A percentile compares a stretch with the other conserved stretches of the same genome.
These are phyloP conservation scores for Tricholoma furcatifolium DNA, from an alignment of 768 basidiomycete species.

Conservation along the genomic window DNA sequence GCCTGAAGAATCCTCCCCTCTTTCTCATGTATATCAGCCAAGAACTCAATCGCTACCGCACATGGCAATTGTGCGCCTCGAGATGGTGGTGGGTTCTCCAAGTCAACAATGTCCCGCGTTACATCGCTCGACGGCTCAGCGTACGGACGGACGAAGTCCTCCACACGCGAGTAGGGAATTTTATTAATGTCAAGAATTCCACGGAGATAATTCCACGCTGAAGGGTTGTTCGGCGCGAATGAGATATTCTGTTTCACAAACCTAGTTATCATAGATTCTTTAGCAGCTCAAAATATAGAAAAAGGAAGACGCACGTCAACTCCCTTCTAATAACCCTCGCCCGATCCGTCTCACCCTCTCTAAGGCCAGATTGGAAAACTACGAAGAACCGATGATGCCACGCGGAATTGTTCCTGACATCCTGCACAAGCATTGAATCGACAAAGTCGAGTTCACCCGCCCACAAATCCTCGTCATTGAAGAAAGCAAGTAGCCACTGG, in stretches of 20 bases:
- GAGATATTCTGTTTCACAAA: constrained; percentile 84
- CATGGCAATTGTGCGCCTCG: constrained; percentile 72
- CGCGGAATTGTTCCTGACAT: constrained; percentile 94
- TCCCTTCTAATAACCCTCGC: constrained; percentile 65
- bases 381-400: constrained; percentile 97
- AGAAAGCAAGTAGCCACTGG: constrained; percentile 90
- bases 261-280: constrained; percentile 34
- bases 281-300: constrained; percentile 1
- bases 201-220: constrained; percentile 96
- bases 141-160: constrained; percentile 67
- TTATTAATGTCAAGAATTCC: constrained; percentile 69
- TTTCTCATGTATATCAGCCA: constrained; percentile 73
- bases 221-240: constrained; percentile 87
- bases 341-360: constrained; percentile 60
- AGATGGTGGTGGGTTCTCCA: constrained; percentile 73
- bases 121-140: constrained; percentile 30
- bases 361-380: constrained; percentile 66
- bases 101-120: constrained; percentile 52
- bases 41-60: constrained; percentile 77
- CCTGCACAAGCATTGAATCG: constrained; percentile 64
- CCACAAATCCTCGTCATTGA: constrained; percentile 76
- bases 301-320: constrained; percentile 57
- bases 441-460: constrained; percentile 71
- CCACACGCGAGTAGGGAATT: constrained; percentile 54
- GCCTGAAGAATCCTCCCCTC: constrained; percentile 49